Evolutionary conservation across 1,284 basidiomycete genomes (phyloP), one percentile per base, ranked within the genome.

Genomic region (Taiwanofungus camphoratus): DNA sequence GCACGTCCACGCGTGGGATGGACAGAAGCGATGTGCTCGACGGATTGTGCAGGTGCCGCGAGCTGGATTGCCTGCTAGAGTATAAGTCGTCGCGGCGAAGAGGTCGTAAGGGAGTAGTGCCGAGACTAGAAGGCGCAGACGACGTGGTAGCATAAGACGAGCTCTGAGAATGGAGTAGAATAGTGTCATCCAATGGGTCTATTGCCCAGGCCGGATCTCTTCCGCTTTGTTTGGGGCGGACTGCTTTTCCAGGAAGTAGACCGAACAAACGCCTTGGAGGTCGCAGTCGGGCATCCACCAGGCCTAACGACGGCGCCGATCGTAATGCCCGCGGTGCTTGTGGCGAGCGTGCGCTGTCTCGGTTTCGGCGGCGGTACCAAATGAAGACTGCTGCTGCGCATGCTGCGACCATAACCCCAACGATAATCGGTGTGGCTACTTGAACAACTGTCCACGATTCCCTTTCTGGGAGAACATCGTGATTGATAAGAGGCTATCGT

Each of bases 371-470:
- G 15, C 52, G 52, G 41, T 53, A 55, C 26, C 27, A 42, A 19
- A 40, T 35, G 50, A 55, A 55, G 23, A 46, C 9, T 5, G 43
- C 16, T 3, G 32, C 24, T 3, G 52, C 52, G 9, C 51, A 11
- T 5, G 41, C 23, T 13, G 48, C 44, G 12, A 52, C 49, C 21
- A 7, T 20, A 11, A 52, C 33, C 9, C 44, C 54, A 11, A 50
- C 50, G 15, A 52, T 45, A 27, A 55, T 51, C 15, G 52, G 52
- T 0, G 41, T 27, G 5, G 45, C 54, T 5, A 55, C 52, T 29
- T 55, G 52, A 3, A 53, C 48, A 9, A 43, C n/a, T 11, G 44
- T 44, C 54, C 54, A 55, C 7, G 7, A 16, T 16, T 9, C 15
- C 11, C 18, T 15, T 26, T 22, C 20, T 36, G 32, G n/a, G n/a